Percentiles rank a stretch among this genome's conserved stretches.
These are phyloP conservation scores for Basidiobolus meristosporus DNA, from an alignment of 371 early-diverging fungal species.

Conservation along the genomic window DNA sequence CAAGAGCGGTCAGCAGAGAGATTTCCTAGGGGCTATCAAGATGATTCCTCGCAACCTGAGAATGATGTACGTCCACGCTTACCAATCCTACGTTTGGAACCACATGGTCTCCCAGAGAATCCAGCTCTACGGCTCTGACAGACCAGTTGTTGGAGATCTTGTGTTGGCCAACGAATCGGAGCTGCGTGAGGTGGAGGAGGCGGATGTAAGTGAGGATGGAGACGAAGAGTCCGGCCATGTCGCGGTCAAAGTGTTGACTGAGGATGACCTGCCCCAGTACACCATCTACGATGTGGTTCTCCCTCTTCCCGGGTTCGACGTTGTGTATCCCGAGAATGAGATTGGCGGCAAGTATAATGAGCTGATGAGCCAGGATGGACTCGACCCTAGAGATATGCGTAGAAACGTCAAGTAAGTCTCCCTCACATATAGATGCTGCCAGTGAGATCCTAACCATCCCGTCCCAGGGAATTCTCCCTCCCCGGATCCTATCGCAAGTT, in stretches of 20 bases:
- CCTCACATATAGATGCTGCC: not conserved
- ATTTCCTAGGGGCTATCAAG: constrained; percentile 38
- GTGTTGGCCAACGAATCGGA: constrained; percentile 23
- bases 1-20: constrained; percentile 12
- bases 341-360: constrained; percentile 37
- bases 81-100: constrained; percentile 96
- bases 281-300: constrained; percentile 75
- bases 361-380: constrained; percentile 46
- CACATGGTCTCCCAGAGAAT: constrained; percentile 60
- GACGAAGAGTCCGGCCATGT: constrained; percentile 2
- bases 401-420: constrained; percentile 18
- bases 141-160: constrained; percentile 71
- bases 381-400: constrained; percentile 24
- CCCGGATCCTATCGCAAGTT: constrained; percentile 61
- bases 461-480: constrained; percentile 27
- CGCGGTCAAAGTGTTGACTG: constrained; percentile 21
- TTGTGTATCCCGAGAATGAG: constrained; percentile 64
- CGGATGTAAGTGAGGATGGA: constrained; percentile 7
- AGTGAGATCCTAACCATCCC: not conserved
- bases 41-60: constrained; percentile 71
- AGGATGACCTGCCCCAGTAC: constrained; percentile 42
- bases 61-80: constrained; percentile 91
- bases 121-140: constrained; percentile 35
- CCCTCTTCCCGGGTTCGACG: constrained; percentile 67
- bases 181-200: constrained; percentile 4